Evolutionary conservation across 148 eudicot species (phyloP), one percentile per base, ranked within the genome.

Genomic region (Arctostaphylos glauca): DNA sequence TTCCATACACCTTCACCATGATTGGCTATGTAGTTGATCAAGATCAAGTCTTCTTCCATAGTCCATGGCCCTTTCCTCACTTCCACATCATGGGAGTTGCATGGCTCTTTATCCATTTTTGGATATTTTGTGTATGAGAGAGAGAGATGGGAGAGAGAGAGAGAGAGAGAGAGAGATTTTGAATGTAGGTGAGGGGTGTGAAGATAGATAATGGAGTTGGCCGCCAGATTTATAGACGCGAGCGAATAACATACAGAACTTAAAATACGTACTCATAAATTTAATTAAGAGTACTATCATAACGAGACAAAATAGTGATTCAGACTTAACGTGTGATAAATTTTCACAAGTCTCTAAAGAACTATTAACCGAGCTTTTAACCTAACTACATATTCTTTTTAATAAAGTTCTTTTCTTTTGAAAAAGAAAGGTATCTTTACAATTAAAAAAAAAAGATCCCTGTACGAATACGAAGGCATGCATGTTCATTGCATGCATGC

Each of bases 1-100:
- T 96, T 94, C 98, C 98, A 96, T 81, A 94, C 97, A 77, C 98
- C 98, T 90, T 94, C 98, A 3, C 98, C 98, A 82, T 96, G 98
- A 83, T 92, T 93, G 71, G 97, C 97, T 56, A 96, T 93, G 84
- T 96, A 96, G 83, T 94, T 94, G 56, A 93, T 94, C 79, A 94
- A 91, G 31, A 96, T 94, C 83, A 92, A 84, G 86, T 96, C 98
- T 88, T 96, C 98, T 83, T 94, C 98, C 98, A 94, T 92, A 47
- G 98, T 96, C 98, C 98, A 96, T 79, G 98, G 98, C 78, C 98
- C 98, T 89, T 94, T 96, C 84, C 98, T 93, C 75, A 94, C 94
- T 84, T 96, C 98, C 56, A 47, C 84, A 14, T 94, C 97, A 56
- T 86, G 89, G 16, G 92, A 90, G 83, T 58, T 86, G 52, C 81